Percentiles rank a stretch among this genome's conserved stretches.
Conservation (phyloP, 2,329 filamentous ascomycete genomes). For the Pseudocercospora ulei region DNA sequence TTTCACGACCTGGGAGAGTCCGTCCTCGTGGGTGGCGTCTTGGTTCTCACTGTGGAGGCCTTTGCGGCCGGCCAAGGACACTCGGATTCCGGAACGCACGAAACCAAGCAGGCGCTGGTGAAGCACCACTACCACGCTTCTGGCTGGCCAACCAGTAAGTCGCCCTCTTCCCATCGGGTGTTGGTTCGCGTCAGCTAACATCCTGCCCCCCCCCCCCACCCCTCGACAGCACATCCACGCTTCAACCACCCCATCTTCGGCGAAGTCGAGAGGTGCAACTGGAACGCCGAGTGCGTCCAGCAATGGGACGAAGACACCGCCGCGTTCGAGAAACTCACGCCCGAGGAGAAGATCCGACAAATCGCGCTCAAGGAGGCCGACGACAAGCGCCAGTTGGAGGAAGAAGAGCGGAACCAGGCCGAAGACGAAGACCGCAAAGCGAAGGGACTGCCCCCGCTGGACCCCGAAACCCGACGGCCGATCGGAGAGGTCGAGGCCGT, state of each 20-base stretch:
- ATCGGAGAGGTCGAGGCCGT: slow-evolving; percentile 2
- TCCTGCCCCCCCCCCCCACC: slow-evolving; percentile 46
- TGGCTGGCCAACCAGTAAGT: slow-evolving; percentile 51
- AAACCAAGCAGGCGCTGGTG: slow-evolving; percentile 55
- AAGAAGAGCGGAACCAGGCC: slow-evolving; percentile 19
- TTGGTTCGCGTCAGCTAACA: not conserved
- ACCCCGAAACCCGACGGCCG: slow-evolving; percentile 6
- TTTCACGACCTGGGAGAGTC: slow-evolving; percentile 60
- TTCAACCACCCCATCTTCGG: slow-evolving; percentile 60
- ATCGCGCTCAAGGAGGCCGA: slow-evolving; percentile 29
- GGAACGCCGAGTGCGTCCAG: slow-evolving; percentile 54
- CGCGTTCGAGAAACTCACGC: slow-evolving; percentile 49
- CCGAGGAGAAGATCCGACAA: slow-evolving; percentile 51
- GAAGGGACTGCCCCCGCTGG: slow-evolving; percentile 15
- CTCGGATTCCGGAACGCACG: slow-evolving; percentile 61
- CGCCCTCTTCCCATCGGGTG: no score
- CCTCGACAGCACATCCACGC: slow-evolving; percentile 52
- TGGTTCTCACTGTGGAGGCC: slow-evolving; percentile 61
- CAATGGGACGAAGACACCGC: slow-evolving; percentile 57
- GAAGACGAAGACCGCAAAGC: slow-evolving; percentile 21
- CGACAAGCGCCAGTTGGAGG: slow-evolving; percentile 20
- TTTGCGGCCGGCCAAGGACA: slow-evolving; percentile 65
- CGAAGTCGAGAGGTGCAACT: slow-evolving; percentile 62
- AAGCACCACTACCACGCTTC: slow-evolving; percentile 69
- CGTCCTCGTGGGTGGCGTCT: slow-evolving; percentile 53